A percentile compares a stretch with the other conserved stretches of the same genome.
Conservation (phyloP, 164 flowering plant species). For the Vitis amurensis region DNA sequence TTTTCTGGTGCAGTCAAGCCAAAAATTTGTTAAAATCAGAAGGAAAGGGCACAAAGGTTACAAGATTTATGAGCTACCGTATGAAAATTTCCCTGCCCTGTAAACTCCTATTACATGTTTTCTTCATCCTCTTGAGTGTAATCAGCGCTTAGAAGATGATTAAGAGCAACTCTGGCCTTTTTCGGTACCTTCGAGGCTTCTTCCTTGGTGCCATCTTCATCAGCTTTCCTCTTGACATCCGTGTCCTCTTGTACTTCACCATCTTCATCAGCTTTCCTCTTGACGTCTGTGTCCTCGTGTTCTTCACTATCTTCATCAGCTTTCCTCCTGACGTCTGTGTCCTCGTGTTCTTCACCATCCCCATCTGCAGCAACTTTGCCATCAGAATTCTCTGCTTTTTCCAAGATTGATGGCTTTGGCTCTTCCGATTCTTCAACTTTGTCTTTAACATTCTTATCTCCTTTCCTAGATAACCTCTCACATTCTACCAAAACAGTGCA, state of each 20-base stretch:
- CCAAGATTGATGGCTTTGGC: constrained; percentile 16
- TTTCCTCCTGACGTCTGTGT: constrained; percentile 45
- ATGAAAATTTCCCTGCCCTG: background rate
- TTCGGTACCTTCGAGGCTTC: constrained; percentile 35
- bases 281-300: constrained; percentile 28
- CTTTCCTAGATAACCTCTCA: constrained; percentile 32
- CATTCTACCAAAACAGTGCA: constrained; percentile 44
- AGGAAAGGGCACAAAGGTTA: no score
- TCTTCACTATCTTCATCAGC: constrained; percentile 23
- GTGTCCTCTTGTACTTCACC: constrained; percentile 31
- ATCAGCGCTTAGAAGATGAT: constrained; percentile 62
- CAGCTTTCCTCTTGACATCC: constrained; percentile 46
- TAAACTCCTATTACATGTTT: constrained; percentile 4
- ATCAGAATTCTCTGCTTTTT: constrained; percentile 17
- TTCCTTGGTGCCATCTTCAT: constrained; percentile 31
- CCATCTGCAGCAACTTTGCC: constrained; percentile 17
- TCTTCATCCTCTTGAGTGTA: constrained; percentile 59
- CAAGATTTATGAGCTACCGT: no score
- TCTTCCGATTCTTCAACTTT: constrained; percentile 27
- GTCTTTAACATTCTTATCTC: constrained; percentile 18
- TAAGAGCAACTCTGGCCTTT: constrained; percentile 58
- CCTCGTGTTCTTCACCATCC: constrained; percentile 23
- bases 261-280: constrained; percentile 41
- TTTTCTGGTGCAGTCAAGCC: no score
- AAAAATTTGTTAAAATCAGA: no score